Evolutionary conservation across 805 yeast species (phyloP).

Genomic region (Yarrowia sp.): DNA sequence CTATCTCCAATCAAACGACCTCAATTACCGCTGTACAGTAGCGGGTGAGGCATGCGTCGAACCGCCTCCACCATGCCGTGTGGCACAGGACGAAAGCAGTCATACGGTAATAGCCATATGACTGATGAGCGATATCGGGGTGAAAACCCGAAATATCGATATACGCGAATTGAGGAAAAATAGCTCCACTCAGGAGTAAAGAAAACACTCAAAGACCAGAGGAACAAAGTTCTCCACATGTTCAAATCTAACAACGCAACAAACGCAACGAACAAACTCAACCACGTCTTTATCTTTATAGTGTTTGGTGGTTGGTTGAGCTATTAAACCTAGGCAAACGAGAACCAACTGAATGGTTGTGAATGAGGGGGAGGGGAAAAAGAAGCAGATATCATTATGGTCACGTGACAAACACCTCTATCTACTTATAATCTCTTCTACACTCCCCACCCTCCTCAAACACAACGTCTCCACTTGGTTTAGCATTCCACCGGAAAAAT

Average conservation of each 20-base stretch:
- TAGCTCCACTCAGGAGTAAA: too few species aligned
- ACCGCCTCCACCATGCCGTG: background rate
- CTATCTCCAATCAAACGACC: slow-evolving; percentile 6
- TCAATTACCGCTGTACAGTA: background rate
- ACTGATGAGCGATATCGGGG: too few species aligned
- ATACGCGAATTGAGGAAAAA: too few species aligned
- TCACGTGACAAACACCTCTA: too few species aligned
- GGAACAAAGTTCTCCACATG: background rate
- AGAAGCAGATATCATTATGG: too few species aligned
- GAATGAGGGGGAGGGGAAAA: too few species aligned
- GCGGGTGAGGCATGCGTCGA: background rate
- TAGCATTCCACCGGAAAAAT: background rate
- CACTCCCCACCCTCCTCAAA: background rate
- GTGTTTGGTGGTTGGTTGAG: background rate
- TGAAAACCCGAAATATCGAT: too few species aligned
- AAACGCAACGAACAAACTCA: background rate
- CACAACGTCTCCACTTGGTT: background rate
- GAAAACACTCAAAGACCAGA: too few species aligned
- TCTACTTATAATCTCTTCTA: background rate
- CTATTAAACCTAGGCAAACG: background rate
- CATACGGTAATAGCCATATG: too few species aligned
- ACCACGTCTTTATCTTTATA: background rate
- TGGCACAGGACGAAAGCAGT: too few species aligned
- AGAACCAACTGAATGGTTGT: too few species aligned
- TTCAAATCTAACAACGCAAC: background rate